phyloP scores from a whole-genome alignment of 2,329 filamentous ascomycete genomes.

The Emmonsiellopsis sp. region DNA sequence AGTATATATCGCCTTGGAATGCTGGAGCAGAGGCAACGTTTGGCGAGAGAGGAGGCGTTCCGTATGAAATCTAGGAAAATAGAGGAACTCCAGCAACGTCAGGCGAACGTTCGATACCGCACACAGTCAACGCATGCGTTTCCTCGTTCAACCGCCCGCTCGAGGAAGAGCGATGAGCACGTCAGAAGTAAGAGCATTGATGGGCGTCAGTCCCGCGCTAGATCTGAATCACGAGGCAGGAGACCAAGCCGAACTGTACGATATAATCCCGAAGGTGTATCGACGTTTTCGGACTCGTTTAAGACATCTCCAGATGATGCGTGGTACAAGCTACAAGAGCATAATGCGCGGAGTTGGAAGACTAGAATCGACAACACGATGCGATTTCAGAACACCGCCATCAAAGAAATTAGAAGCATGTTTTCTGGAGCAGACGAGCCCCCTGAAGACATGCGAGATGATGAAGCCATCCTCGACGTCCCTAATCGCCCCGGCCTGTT shows the following conservation, averaged over 20 bases:
- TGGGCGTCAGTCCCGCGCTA: slow-evolving; percentile 27
- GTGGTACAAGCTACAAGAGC: slow-evolving; percentile 60
- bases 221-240: slow-evolving; percentile 20
- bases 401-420: slow-evolving; percentile 66
- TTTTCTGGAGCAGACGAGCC: slow-evolving; percentile 78
- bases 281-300: slow-evolving; percentile 61
- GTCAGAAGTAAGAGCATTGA: slow-evolving; percentile 51
- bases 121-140: slow-evolving; percentile 43
- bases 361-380: slow-evolving; percentile 74
- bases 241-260: slow-evolving; percentile 33
- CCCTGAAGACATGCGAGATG: slow-evolving; percentile 71
- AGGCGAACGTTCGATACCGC: slow-evolving; percentile 43
- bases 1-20: slow-evolving; percentile 87
- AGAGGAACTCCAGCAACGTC: slow-evolving; percentile 53
- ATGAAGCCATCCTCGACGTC: slow-evolving; percentile 76
- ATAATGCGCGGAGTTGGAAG: slow-evolving; percentile 90
- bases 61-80: slow-evolving; percentile 78
- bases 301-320: slow-evolving; percentile 71
- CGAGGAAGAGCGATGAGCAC: slow-evolving; percentile 29
- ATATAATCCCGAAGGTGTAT: slow-evolving; percentile 74
- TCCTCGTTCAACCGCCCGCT: slow-evolving; percentile 26
- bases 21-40: slow-evolving; percentile 78
- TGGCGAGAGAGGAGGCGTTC: slow-evolving; percentile 86
- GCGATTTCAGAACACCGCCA: slow-evolving; percentile 59
- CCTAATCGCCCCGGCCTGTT: slow-evolving; percentile 78